phyloP scores from a whole-genome alignment of 2,329 filamentous ascomycete species.

The Exophiala lecanii-corni region DNA sequence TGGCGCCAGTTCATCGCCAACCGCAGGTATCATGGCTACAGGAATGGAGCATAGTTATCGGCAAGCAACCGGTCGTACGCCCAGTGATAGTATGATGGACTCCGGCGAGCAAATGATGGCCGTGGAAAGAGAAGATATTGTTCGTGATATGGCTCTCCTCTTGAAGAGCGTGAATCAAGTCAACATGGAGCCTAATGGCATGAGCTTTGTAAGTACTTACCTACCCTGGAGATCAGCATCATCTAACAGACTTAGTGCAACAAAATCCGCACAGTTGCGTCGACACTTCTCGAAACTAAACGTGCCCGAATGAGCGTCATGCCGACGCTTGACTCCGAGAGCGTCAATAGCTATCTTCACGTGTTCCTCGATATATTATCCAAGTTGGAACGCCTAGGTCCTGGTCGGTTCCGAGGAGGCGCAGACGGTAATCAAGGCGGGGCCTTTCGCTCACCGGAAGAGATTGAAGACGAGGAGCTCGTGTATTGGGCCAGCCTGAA shows the following conservation, averaged over 20 bases:
- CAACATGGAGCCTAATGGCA: constrained; percentile 72
- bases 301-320: constrained; percentile 47
- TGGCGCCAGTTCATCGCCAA: constrained; percentile 20
- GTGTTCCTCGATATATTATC: constrained; percentile 71
- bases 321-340: constrained; percentile 46
- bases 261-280: constrained; percentile 81
- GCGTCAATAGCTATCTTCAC: constrained; percentile 63
- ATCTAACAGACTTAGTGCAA: constrained; percentile 51
- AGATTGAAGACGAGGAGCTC: constrained; percentile 72
- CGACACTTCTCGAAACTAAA: constrained; percentile 66
- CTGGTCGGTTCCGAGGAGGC: constrained; percentile 15
- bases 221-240: not conserved
- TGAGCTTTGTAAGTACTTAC: constrained; percentile 53
- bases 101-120: constrained; percentile 52
- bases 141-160: constrained; percentile 71
- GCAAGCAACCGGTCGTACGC: constrained; percentile 18
- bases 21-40: constrained; percentile 18
- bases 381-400: constrained; percentile 61
- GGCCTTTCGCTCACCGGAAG: constrained; percentile 31
- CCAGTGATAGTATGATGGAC: constrained; percentile 27
- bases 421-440: constrained; percentile 11
- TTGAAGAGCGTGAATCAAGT: constrained; percentile 74
- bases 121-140: constrained; percentile 73
- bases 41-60: constrained; percentile 22
- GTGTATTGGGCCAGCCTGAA: constrained; percentile 72